Conservation (phyloP, 306 rosid species). For the Betula pendula region DNA sequence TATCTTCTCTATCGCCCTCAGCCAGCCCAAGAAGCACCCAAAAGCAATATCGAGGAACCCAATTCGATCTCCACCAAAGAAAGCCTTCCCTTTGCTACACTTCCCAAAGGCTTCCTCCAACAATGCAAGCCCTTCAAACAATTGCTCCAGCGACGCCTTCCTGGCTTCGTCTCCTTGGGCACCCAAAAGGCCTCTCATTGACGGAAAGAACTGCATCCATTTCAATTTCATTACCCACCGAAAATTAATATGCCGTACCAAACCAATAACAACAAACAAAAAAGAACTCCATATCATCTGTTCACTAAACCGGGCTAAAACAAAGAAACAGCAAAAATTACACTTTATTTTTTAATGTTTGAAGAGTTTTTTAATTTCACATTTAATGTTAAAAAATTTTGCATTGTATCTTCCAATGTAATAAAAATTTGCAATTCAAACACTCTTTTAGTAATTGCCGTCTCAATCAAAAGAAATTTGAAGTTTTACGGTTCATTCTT, state of each 20-base stretch:
- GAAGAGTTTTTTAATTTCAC: too few species aligned
- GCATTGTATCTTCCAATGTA: too few species aligned
- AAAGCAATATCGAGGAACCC: conserved; percentile 63
- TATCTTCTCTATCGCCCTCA: conserved; percentile 35
- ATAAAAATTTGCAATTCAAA: too few species aligned
- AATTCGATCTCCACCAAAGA: conserved; percentile 51
- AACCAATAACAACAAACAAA: too few species aligned
- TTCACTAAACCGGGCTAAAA: too few species aligned
- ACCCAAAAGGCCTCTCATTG: conserved; percentile 26
- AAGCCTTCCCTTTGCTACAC: conserved; percentile 51
- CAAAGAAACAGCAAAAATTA: too few species aligned
- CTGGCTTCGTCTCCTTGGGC: conserved; percentile 45
- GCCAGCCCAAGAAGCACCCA: conserved; percentile 57
- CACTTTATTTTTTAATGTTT: too few species aligned
- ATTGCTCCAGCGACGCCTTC: conserved; percentile 34
- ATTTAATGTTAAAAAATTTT: too few species aligned
- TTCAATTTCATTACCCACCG: neutral
- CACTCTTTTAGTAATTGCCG: too few species aligned
- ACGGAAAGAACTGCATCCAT: conserved; percentile 46
- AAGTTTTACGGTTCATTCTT: too few species aligned
- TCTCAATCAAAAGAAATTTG: too few species aligned
- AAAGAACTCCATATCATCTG: too few species aligned
- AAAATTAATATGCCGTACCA: neutral
- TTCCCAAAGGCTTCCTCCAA: conserved; percentile 49
- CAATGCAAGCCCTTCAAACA: conserved; percentile 27